Evolutionary conservation across 805 yeast genomes (phyloP).

Genomic region (Zygosaccharomyces bailii): DNA sequence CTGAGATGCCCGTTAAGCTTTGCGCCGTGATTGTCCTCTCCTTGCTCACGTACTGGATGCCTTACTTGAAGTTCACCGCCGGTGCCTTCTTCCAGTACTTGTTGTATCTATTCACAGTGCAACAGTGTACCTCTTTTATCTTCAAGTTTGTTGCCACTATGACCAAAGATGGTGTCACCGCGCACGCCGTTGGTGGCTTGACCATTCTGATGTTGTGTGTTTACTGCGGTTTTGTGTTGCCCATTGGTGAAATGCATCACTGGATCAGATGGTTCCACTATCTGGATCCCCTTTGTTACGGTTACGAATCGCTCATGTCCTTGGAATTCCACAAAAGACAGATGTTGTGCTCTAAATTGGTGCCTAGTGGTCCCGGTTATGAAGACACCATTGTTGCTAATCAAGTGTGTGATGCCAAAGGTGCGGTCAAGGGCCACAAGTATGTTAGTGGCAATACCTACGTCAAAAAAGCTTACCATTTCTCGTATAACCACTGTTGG

Average conservation of each 20-base stretch:
- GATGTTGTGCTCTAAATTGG: constrained; percentile 46
- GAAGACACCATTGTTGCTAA: constrained; percentile 38
- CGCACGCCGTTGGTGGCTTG: constrained; percentile 54
- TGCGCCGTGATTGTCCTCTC: constrained; percentile 48
- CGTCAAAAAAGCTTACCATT: constrained; percentile 40
- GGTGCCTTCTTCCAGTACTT: constrained; percentile 53
- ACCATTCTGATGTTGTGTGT: constrained; percentile 55
- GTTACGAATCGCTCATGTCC: constrained; percentile 52
- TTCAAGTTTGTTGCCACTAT: constrained; percentile 53
- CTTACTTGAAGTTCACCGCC: constrained; percentile 48
- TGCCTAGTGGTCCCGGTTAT: constrained; percentile 59
- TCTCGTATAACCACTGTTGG: constrained; percentile 50
- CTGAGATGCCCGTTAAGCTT: constrained; percentile 56
- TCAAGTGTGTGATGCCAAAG: constrained; percentile 51
- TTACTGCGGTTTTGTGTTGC: constrained; percentile 53
- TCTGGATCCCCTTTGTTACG: constrained; percentile 47
- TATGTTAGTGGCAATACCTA: constrained; percentile 53
- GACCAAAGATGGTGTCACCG: constrained; percentile 51
- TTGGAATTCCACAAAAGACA: constrained; percentile 54
- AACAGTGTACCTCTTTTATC: constrained; percentile 51
- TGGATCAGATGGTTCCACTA: constrained; percentile 61
- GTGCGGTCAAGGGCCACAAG: constrained; percentile 45
- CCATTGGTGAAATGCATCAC: constrained; percentile 48
- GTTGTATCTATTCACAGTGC: constrained; percentile 45
- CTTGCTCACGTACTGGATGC: constrained; percentile 50